Evolutionary conservation across 192 early-diverging fungal genomes (phyloP), one percentile per base, ranked within the genome.

Genomic region (Backusella psychrophila): DNA sequence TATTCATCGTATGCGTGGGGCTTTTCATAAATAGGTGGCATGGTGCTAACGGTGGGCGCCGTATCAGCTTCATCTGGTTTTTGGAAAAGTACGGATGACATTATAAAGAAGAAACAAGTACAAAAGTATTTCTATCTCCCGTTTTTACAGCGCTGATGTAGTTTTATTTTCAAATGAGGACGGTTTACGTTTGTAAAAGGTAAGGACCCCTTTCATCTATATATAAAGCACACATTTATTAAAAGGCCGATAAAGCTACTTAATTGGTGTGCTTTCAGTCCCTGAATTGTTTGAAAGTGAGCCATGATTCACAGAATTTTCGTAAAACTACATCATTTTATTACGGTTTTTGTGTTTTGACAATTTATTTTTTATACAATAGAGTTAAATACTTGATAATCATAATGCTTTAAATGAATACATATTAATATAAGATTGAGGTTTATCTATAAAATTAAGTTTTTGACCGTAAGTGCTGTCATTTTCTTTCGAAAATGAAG

Each of bases 1-100:
- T 52, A 23, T 12, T 75, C 76, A 33, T 81, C 80, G 41, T 75
- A 71, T 0, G 80, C 73, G 23, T 81, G 74, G 1, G 80, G 80
- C 15, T 81, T 81, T 19, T 81, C 76, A 42, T 81, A 81, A 5
- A 72, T 67, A 19, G 69, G 80, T 1, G 72, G 11, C 23, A 63
- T 63, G 0, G 56, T 63, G 26, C 9, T 29, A 63, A 63, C 9
- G 23, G 56, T 12, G 3, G 9, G 56, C 26, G 23, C 26, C 6
- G 23, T 59, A 69, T 78, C 76, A 14, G 73, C 23, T 63, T 63
- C 41, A 66, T 77, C 59, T 38, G 80, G 80, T 33, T 78, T 77
- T 49, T 69, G 68, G 38, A 69, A 69, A 38, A 69, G 34, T 63
- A 11, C 26, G 26, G 11, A 63, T 11, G 56, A 63, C 56, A 63